A percentile compares a stretch with the other conserved stretches of the same genome.
phyloP scores from a whole-genome alignment of 805 yeast species.

The Teunomyces atbi region DNA sequence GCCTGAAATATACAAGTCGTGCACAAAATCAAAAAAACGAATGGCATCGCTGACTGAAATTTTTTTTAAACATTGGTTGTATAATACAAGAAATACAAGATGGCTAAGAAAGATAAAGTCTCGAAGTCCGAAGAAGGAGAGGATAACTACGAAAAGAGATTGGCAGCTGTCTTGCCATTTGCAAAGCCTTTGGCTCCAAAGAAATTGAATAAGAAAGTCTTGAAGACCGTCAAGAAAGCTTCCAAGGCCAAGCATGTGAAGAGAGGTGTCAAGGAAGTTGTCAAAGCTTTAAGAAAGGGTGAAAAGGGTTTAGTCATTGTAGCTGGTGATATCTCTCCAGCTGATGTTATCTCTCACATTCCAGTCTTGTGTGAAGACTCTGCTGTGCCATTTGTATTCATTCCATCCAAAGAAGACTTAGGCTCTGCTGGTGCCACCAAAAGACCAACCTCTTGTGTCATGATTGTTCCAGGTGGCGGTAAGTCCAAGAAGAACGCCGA shows the following conservation, averaged over 20 bases:
- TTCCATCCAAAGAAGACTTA: conserved; percentile 96
- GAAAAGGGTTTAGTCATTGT: conserved; percentile 94
- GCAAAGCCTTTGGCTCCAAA: conserved; percentile 95
- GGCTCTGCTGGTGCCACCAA: conserved; percentile 99
- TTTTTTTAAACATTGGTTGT: conserved; percentile 2
- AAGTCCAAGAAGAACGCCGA: conserved; percentile 72
- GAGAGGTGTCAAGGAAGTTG: conserved; percentile 98
- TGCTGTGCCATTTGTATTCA: conserved; percentile 85
- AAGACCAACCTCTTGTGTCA: conserved; percentile 97
- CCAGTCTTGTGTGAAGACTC: conserved; percentile 97
- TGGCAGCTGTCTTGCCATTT: conserved; percentile 87
- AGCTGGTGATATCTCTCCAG: conserved; percentile 98
- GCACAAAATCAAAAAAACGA: not conserved
- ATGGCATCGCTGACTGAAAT: conserved; percentile 12
- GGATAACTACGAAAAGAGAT: conserved; percentile 88
- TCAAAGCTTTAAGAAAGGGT: conserved; percentile 95
- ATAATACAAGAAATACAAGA: conserved; percentile 12
- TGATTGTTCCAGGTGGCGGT: conserved; percentile 96
- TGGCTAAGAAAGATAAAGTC: conserved; percentile 50
- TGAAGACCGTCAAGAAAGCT: conserved; percentile 95
- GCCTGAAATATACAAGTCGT: not conserved
- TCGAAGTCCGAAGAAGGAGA: conserved; percentile 38
- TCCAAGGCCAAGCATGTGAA: conserved; percentile 97
- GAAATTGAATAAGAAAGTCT: conserved; percentile 90
- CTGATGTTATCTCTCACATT: conserved; percentile 94